Base-by-base conservation (phyloP, 345 rosid genomes). In the Eucalyptus cloeziana region DNA sequence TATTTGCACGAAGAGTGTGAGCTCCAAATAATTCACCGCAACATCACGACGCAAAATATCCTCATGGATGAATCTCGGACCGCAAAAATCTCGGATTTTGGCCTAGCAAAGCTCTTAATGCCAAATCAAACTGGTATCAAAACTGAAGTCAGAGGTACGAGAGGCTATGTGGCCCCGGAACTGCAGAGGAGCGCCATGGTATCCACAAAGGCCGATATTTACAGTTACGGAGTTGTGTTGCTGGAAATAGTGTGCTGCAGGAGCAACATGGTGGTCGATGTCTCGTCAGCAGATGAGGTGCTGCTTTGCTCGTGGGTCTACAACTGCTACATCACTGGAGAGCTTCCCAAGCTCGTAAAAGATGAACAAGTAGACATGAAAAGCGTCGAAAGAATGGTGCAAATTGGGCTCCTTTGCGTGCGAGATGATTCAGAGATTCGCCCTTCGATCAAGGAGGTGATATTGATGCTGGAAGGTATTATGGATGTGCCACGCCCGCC, bases 201-300 rank as follows among this genome's bases (percentile, higher is more conserved):
- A 67, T 80, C 93, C 2, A 13, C 76, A 15, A 90, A 89, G 81
- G 89, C 30, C 9, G 92, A 92, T 43, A 50, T 90, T 14, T 92
- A 89, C 88, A 92, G 92, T 88, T 92, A 71, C 12, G 92, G 93
- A 52, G 67, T 92, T 2, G 50, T 92, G 81, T 40, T 91, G 54
- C n/a, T 92, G 62, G 93, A 92, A 89, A 91, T 90, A 13, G 60
- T 90, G 27, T 90, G 91, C 45, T 89, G 91, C 62, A 69, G 80
- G 80, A 69, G 44, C 80, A 69, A 69, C 80, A 69, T 87, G 58
- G 89, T 80, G 56, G 89, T 83, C 1, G 79, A 76, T 14, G 88
- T 89, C 8, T 44, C 62, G 1, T 30, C 85, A 15, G 81, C 90
- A 3, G 91, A 91, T 0, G 80, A 69, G 62, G 71, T 89, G 17